Conservation (phyloP, 2,329 filamentous ascomycete species). For the Monosporascus sp. region DNA sequence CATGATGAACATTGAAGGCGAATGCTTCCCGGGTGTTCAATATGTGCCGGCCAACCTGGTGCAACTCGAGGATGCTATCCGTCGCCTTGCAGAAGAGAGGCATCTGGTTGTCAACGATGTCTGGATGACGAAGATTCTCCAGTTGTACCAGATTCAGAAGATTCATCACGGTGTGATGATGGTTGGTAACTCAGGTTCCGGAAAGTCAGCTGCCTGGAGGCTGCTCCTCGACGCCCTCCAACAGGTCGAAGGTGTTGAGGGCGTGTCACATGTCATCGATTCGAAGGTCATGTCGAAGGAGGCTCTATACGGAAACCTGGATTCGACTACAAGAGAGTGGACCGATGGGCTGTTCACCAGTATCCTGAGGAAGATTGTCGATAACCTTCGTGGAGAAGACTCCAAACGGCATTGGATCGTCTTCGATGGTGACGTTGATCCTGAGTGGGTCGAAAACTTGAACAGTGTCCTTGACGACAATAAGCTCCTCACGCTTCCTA, state of each 20-base stretch:
- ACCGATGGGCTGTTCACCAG: conserved; percentile 98
- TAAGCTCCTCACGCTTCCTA: conserved; percentile 92
- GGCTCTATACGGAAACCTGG: conserved; percentile 88
- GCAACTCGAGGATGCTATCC: conserved; percentile 74
- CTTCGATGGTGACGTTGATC: conserved; percentile 97
- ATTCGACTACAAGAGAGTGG: conserved; percentile 97
- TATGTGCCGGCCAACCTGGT: conserved; percentile 87
- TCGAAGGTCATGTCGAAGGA: conserved; percentile 99
- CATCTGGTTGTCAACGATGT: conserved; percentile 86
- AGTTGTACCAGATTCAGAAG: conserved; percentile 95
- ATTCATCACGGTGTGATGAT: conserved; percentile 99
- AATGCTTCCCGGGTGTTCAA: conserved; percentile 86
- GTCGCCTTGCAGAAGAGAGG: conserved; percentile 73
- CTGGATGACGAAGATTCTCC: conserved; percentile 96
- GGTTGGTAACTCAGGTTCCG: conserved; percentile 96
- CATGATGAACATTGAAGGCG: conserved; percentile 75
- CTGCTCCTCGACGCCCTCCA: conserved; percentile 87
- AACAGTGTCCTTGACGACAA: conserved; percentile 99
- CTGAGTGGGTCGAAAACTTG: conserved; percentile 99
- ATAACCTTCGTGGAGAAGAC: conserved; percentile 96
- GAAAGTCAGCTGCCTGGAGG: conserved; percentile 94
- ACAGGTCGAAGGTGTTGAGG: conserved; percentile 83
- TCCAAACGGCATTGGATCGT: conserved; percentile 98
- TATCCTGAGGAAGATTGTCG: conserved; percentile 95
- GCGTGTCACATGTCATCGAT: conserved; percentile 95